Evolutionary conservation across 805 yeast species (phyloP).

Genomic region (Pichia membranifaciens): DNA sequence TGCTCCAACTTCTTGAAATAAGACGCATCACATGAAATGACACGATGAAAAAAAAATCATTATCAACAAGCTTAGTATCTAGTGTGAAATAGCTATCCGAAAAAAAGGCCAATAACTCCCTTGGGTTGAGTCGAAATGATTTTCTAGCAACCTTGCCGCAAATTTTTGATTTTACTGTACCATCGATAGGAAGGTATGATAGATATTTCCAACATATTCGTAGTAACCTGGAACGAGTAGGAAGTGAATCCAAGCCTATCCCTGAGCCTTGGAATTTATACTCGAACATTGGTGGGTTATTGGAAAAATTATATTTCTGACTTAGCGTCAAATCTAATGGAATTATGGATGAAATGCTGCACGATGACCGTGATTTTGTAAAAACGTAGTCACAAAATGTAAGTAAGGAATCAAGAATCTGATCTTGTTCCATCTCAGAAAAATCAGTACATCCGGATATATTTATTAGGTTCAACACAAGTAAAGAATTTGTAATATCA

Average conservation of each 20-base stretch:
- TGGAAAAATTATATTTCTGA: conserved; percentile 1
- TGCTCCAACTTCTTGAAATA: neutral
- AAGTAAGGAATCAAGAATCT: conserved; percentile 4
- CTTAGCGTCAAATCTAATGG: conserved; percentile 7
- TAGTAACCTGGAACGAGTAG: conserved; percentile 1
- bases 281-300: conserved; percentile 3
- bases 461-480: neutral
- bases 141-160: neutral
- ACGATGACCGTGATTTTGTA: neutral
- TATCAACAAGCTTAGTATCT: neutral
- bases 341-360: neutral
- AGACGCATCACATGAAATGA: conserved; percentile 7
- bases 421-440: neutral
- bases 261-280: neutral
- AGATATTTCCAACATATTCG: conserved; percentile 3
- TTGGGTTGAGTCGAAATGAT: neutral
- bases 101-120: conserved; percentile 3
- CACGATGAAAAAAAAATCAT: neutral
- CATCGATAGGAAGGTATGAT: neutral
- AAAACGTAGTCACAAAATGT: conserved; percentile 5
- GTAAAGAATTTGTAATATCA: neutral
- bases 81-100: neutral
- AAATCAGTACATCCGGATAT: neutral
- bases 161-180: neutral
- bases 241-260: conserved; percentile 7